A percentile compares a stretch with the other conserved stretches of the same genome.
Evolutionary conservation across 1,139 yeast genomes (phyloP).

Genomic region (Yamadazyma conglobata): DNA sequence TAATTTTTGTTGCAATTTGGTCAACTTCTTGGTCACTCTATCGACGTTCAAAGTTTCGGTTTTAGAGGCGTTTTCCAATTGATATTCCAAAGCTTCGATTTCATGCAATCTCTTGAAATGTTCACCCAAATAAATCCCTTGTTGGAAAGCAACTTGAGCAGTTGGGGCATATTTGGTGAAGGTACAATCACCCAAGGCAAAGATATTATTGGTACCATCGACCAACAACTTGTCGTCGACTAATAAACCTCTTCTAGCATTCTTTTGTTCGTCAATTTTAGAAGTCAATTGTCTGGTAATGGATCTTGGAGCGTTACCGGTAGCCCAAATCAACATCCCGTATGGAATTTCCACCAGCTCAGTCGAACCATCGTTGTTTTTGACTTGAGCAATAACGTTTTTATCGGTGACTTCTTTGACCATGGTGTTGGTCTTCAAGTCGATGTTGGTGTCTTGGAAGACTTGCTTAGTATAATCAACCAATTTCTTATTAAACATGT

Average conservation of each 20-base stretch:
- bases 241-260: constrained; percentile 84
- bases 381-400: constrained; percentile 66
- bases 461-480: constrained; percentile 82
- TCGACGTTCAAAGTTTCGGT: constrained; percentile 33
- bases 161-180: constrained; percentile 91
- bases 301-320: constrained; percentile 90
- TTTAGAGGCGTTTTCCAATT: constrained; percentile 25
- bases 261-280: constrained; percentile 76
- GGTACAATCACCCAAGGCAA: constrained; percentile 93
- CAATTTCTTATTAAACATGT: constrained; percentile 80
- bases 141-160: constrained; percentile 96
- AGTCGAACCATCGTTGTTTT: constrained; percentile 56
- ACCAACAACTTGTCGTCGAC: constrained; percentile 81
- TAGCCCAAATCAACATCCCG: constrained; percentile 95
- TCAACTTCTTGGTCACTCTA: constrained; percentile 38
- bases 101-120: constrained; percentile 68
- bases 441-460: constrained; percentile 74
- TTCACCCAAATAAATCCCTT: constrained; percentile 77
- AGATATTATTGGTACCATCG: constrained; percentile 80
- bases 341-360: constrained; percentile 66
- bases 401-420: constrained; percentile 78
- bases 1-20: constrained; percentile 42
- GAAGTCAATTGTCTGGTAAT: constrained; percentile 65
- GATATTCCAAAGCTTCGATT: constrained; percentile 56
- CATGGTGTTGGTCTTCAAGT: constrained; percentile 78